These are phyloP conservation scores for Geoglossum cookeanum DNA, from an alignment of 2,329 filamentous ascomycete species.

Conservation along the genomic window DNA sequence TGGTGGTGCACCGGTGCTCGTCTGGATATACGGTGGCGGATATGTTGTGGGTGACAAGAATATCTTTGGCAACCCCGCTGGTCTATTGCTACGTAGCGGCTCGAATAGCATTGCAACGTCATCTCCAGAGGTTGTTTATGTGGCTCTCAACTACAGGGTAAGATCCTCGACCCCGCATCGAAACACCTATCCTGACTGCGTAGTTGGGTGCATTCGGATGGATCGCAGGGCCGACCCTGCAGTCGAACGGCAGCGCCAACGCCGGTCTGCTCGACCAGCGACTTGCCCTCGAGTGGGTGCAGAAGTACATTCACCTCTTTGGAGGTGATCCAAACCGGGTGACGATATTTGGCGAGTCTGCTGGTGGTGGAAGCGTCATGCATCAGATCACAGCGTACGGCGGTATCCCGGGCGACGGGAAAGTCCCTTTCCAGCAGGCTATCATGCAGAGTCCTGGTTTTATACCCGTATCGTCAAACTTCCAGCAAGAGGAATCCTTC, in stretches of 20 bases:
- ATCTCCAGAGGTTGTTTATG: conserved; percentile 25
- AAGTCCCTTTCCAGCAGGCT: conserved; percentile 23
- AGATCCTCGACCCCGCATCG: conserved; percentile 6
- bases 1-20: conserved; percentile 20
- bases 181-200: conserved; percentile 2
- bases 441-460: conserved; percentile 17
- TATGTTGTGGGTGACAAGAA: conserved; percentile 23
- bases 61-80: conserved; percentile 18
- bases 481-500: conserved; percentile 21
- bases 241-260: conserved; percentile 28
- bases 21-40: conserved; percentile 32
- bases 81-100: conserved; percentile 24
- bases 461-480: conserved; percentile 17
- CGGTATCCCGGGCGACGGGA: conserved; percentile 21
- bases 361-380: conserved; percentile 33
- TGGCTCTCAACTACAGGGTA: conserved; percentile 28
- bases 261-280: conserved; percentile 34
- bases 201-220: conserved; percentile 30
- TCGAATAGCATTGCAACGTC: conserved; percentile 11
- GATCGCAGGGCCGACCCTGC: conserved; percentile 25
- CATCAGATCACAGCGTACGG: conserved; percentile 36
- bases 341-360: conserved; percentile 32
- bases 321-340: conserved; percentile 32
- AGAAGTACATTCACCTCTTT: conserved; percentile 33
- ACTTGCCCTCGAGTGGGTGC: conserved; percentile 37